phyloP scores from a whole-genome alignment of 2,329 filamentous ascomycete genomes.

The Zasmidium angulare region DNA sequence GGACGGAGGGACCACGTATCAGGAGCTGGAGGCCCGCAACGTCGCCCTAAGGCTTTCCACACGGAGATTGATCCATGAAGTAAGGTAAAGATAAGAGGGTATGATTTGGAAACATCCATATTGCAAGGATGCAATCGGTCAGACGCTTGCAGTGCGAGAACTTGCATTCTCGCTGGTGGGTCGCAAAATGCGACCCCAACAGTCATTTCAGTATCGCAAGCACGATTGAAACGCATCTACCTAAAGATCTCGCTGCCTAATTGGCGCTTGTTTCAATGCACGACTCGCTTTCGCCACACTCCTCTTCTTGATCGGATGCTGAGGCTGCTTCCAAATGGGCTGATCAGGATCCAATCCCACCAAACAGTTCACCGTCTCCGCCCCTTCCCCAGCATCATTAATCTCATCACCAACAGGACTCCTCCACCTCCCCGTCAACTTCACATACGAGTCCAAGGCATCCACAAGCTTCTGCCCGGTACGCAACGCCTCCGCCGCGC shows the following conservation, averaged over 20 bases:
- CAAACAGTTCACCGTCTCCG: conserved; percentile 38
- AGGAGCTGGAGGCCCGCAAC: not conserved
- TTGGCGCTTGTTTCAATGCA: not conserved
- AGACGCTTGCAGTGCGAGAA: not conserved
- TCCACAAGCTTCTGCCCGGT: conserved; percentile 15
- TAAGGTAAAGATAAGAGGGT: too few relatives aligned
- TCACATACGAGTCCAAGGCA: conserved; percentile 18
- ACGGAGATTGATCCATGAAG: too few relatives aligned
- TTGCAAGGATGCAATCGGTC: not conserved
- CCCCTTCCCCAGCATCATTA: conserved; percentile 35
- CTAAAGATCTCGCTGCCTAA: not conserved
- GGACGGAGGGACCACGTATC: not conserved
- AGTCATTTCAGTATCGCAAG: too few relatives aligned
- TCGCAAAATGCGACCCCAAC: too few relatives aligned
- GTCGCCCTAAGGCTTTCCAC: not conserved
- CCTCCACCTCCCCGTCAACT: conserved; percentile 13
- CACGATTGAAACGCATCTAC: too few relatives aligned
- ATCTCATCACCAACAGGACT: conserved; percentile 24
- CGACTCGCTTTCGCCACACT: not conserved
- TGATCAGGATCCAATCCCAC: conserved; percentile 29
- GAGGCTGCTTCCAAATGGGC: conserved; percentile 23
- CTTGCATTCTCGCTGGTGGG: not conserved
- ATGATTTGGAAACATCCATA: too few relatives aligned
- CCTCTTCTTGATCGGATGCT: conserved; percentile 10
- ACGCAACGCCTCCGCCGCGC: conserved; percentile 11